Percentiles rank a stretch among this genome's conserved stretches.
Conservation (phyloP, 768 basidiomycete genomes). For the Trametes maxima region DNA sequence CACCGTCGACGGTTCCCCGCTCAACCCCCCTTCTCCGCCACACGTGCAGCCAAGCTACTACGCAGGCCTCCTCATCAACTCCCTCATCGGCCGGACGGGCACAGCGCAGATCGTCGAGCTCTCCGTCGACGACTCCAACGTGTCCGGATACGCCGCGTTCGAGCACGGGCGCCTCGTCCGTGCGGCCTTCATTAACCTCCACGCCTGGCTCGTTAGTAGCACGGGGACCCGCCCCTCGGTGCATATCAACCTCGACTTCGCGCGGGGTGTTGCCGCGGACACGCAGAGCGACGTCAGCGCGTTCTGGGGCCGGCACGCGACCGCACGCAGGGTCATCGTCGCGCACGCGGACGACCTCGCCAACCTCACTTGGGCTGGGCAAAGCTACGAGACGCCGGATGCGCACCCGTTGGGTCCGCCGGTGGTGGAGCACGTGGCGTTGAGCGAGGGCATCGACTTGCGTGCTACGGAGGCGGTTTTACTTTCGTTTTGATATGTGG, state of each 20-base stretch:
- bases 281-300: background rate
- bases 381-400: slow-evolving; percentile 31
- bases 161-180: slow-evolving; percentile 46
- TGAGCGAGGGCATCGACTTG: slow-evolving; percentile 28
- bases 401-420: slow-evolving; percentile 22
- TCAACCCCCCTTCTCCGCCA: slow-evolving; percentile 51
- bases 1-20: slow-evolving; percentile 53
- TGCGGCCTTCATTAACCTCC: slow-evolving; percentile 60
- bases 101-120: slow-evolving; percentile 50
- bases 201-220: slow-evolving; percentile 44
- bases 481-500: slow-evolving; percentile 11
- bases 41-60: slow-evolving; percentile 72
- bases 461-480: slow-evolving; percentile 31
- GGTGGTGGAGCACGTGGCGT: slow-evolving; percentile 21
- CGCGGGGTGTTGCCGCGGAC: slow-evolving; percentile 4
- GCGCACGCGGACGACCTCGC: slow-evolving; percentile 31
- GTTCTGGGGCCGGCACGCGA: slow-evolving; percentile 14
- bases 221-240: slow-evolving; percentile 38
- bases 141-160: slow-evolving; percentile 67
- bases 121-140: slow-evolving; percentile 43
- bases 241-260: slow-evolving; percentile 47
- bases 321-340: slow-evolving; percentile 28
- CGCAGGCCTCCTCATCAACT: slow-evolving; percentile 59
- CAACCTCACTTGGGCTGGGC: slow-evolving; percentile 31
- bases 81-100: slow-evolving; percentile 55